Evolutionary conservation across 371 early-diverging fungal species (phyloP), one percentile per base, ranked within the genome.

Genomic region (Capniomyces stellatus): DNA sequence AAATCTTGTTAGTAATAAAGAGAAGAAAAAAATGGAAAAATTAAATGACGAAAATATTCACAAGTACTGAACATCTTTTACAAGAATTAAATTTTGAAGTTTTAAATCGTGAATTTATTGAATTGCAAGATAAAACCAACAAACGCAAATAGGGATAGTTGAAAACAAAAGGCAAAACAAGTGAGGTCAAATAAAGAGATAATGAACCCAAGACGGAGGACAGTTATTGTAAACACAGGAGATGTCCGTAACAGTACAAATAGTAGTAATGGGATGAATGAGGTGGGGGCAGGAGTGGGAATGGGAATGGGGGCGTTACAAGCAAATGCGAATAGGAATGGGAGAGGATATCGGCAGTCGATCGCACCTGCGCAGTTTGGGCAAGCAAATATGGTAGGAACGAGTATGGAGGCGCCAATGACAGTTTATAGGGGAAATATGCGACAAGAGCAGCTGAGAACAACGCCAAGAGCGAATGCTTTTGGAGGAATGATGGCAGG

Each of bases 151-250:
- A n/a, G n/a, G n/a, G n/a, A n/a, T n/a, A n/a, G n/a, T n/a, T n/a
- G n/a, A n/a, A n/a, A n/a, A n/a, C n/a, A n/a, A n/a, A n/a, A n/a
- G n/a, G n/a, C n/a, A n/a, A n/a, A n/a, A n/a, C n/a, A n/a, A n/a
- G n/a, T n/a, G n/a, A n/a, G n/a, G n/a, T n/a, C n/a, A n/a, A n/a
- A n/a, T n/a, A n/a, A n/a, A n/a, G n/a, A n/a, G n/a, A 15, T 30
- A 25, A 59, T 61, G 61, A 66, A 66, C 58, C 59, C 66, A 23
- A 63, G 66, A 29, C 43, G 66, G 18, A 61, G 65, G 15, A 66
- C 68, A 19, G 66, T 67, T 22, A 67, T 64, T 62, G 65, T 65
- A 22, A 52, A 66, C 48, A 61, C 66, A 50, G 66, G 59, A 29
- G 56, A 65, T 13, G 46, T 47, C 12, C 63, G 67, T 40, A 65